These are phyloP conservation scores for Diaporthe aspalathi DNA, from an alignment of 2,329 filamentous ascomycete genomes.

Conservation along the genomic window DNA sequence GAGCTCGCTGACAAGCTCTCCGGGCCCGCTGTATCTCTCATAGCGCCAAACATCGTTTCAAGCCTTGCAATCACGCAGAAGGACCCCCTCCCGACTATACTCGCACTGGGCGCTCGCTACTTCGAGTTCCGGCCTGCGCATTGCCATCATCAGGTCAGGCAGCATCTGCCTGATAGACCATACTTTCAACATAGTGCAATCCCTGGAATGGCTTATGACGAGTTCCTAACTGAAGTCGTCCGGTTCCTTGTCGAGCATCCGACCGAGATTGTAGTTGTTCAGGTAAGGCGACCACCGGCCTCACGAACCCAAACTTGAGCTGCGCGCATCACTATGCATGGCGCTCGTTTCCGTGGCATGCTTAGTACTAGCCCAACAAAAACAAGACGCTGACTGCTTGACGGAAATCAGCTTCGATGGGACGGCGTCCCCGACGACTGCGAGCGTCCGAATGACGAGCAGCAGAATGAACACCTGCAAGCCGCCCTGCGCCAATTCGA, in stretches of 20 bases:
- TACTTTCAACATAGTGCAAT: constrained; percentile 65
- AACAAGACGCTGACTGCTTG: constrained; percentile 1
- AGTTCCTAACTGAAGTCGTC: constrained; percentile 55
- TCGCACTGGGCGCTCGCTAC: constrained; percentile 60
- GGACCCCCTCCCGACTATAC: constrained; percentile 56
- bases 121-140: constrained; percentile 64
- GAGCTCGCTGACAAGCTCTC: constrained; percentile 45
- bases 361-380: too few species aligned
- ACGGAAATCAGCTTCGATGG: constrained; percentile 46
- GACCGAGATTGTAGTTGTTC: constrained; percentile 61
- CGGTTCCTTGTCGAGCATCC: constrained; percentile 54
- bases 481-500: constrained; percentile 47
- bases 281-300: constrained; percentile 49
- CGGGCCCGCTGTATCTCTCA: constrained; percentile 45
- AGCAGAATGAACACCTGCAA: constrained; percentile 52
- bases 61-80: constrained; percentile 64
- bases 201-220: constrained; percentile 59
- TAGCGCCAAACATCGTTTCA: constrained; percentile 57
- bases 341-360: background rate
- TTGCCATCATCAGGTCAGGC: constrained; percentile 55
- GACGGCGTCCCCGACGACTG: constrained; percentile 62
- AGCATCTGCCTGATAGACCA: constrained; percentile 55
- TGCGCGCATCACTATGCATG: background rate
- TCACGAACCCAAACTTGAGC: background rate
- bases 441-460: constrained; percentile 53